Percentiles rank a stretch among this genome's conserved stretches.
Conservation (phyloP, 23 red algal species). For the Gracilaria gracilis region DNA sequence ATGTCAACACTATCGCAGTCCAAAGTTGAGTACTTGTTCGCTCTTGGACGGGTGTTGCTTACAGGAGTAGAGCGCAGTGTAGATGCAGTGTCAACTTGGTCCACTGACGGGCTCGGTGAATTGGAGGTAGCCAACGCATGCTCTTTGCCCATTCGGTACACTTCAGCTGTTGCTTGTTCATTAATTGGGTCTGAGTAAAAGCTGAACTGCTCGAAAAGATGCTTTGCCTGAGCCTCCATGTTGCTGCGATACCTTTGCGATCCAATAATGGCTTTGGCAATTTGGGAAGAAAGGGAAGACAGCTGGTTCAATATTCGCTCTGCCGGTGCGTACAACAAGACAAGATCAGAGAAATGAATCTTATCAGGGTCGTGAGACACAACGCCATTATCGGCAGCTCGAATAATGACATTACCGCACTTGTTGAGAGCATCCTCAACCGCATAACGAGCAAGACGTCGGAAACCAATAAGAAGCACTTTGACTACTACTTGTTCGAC, state of each 20-base stretch:
- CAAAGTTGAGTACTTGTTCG: not conserved
- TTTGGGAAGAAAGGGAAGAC: not conserved
- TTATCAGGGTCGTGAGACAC: slow-evolving; percentile 47
- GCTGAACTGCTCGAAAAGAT: slow-evolving; percentile 26
- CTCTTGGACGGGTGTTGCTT: not conserved
- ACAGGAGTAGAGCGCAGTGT: not conserved
- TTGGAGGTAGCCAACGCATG: not conserved
- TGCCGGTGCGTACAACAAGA: slow-evolving; percentile 65
- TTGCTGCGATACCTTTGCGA: slow-evolving; percentile 64
- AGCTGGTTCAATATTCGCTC: slow-evolving; percentile 48
- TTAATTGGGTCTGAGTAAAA: slow-evolving; percentile 62
- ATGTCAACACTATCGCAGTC: slow-evolving; percentile 4
- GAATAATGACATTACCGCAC: slow-evolving; percentile 72
- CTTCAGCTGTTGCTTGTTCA: not conserved
- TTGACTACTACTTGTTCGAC: slow-evolving; percentile 43
- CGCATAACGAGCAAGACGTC: slow-evolving; percentile 66
- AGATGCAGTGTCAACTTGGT: not conserved
- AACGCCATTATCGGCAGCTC: slow-evolving; percentile 39
- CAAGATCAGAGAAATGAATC: slow-evolving; percentile 38
- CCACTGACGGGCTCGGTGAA: not conserved
- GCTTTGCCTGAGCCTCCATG: not conserved
- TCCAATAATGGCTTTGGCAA: slow-evolving; percentile 58
- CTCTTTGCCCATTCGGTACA: slow-evolving; percentile 51
- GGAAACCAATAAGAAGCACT: slow-evolving; percentile 72
- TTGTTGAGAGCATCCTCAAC: slow-evolving; percentile 64